Evolutionary conservation across 768 basidiomycete species (phyloP).

Genomic region (Lactarius hatsudake): DNA sequence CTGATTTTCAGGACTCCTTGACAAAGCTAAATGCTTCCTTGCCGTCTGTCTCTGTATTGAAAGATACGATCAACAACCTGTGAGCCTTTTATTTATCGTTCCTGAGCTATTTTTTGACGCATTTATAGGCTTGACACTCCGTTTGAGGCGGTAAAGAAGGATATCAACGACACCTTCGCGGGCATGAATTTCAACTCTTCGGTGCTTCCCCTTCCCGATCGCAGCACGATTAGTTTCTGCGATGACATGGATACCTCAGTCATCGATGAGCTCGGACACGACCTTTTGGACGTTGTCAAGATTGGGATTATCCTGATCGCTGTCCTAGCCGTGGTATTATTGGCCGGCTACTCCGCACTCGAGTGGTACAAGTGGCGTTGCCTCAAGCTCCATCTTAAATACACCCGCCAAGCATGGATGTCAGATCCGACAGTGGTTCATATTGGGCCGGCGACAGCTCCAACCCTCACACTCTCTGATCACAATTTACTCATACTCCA

Average conservation of each 20-base stretch:
- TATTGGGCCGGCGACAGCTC: constrained; percentile 36
- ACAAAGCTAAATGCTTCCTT: constrained; percentile 75
- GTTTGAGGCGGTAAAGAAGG: constrained; percentile 82
- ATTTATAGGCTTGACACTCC: constrained; percentile 69
- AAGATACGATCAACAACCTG: constrained; percentile 64
- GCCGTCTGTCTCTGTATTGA: constrained; percentile 74
- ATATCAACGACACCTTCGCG: constrained; percentile 84
- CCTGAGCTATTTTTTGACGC: constrained; percentile 9
- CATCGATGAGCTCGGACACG: constrained; percentile 79
- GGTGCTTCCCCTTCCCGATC: constrained; percentile 71
- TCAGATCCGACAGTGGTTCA: constrained; percentile 65
- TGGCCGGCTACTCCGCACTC: constrained; percentile 68
- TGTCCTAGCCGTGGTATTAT: constrained; percentile 64
- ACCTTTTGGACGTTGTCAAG: constrained; percentile 75
- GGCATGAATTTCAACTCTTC: constrained; percentile 71
- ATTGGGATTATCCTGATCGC: constrained; percentile 77
- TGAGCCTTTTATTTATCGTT: constrained; percentile 39
- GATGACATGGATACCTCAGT: constrained; percentile 73
- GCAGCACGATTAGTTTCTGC: constrained; percentile 73
- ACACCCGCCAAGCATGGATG: constrained; percentile 74
- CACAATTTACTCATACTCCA: constrained; percentile 79
- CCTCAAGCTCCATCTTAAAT: constrained; percentile 61
- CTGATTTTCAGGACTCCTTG: constrained; percentile 69
- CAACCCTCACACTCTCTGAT: constrained; percentile 60
- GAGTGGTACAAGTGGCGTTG: constrained; percentile 89